These are phyloP conservation scores for Aureobasidium sp. DNA, from an alignment of 2,329 filamentous ascomycete species.

Conservation along the genomic window DNA sequence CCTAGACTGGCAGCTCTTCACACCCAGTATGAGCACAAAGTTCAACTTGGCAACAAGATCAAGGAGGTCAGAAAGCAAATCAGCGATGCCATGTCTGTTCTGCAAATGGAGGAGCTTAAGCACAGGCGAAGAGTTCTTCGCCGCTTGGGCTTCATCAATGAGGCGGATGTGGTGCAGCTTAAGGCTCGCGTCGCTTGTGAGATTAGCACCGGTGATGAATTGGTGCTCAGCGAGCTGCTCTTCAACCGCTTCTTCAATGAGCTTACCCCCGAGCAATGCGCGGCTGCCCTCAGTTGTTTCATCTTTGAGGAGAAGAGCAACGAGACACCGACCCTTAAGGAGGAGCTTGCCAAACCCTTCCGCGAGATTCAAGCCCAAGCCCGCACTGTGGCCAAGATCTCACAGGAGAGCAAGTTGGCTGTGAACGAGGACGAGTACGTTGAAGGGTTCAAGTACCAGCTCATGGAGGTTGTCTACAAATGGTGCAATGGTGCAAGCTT, in stretches of 20 bases:
- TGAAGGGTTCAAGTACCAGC: constrained; percentile 79
- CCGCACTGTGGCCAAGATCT: constrained; percentile 82
- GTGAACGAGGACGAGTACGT: constrained; percentile 95
- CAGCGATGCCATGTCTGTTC: constrained; percentile 72
- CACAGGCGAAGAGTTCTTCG: constrained; percentile 91
- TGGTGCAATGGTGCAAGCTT: constrained; percentile 91
- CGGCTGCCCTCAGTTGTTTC: constrained; percentile 83
- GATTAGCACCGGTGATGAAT: constrained; percentile 92
- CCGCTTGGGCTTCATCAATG: constrained; percentile 91
- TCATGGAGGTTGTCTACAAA: constrained; percentile 92
- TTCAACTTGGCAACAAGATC: constrained; percentile 68
- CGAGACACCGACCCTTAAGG: constrained; percentile 61
- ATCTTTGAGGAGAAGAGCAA: constrained; percentile 96
- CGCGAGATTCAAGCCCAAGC: constrained; percentile 84
- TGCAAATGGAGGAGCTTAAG: constrained; percentile 93
- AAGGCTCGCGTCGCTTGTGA: constrained; percentile 97
- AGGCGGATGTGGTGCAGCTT: constrained; percentile 88
- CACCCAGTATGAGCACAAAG: constrained; percentile 78
- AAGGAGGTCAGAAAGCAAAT: constrained; percentile 87
- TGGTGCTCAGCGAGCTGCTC: constrained; percentile 84
- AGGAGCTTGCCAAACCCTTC: constrained; percentile 80
- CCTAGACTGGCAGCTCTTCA: constrained; percentile 77
- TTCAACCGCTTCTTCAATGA: constrained; percentile 99
- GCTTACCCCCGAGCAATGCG: constrained; percentile 77
- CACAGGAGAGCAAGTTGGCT: constrained; percentile 85